phyloP scores from a whole-genome alignment of 2,329 filamentous ascomycete genomes.

The Diaporthe ilicicola region DNA sequence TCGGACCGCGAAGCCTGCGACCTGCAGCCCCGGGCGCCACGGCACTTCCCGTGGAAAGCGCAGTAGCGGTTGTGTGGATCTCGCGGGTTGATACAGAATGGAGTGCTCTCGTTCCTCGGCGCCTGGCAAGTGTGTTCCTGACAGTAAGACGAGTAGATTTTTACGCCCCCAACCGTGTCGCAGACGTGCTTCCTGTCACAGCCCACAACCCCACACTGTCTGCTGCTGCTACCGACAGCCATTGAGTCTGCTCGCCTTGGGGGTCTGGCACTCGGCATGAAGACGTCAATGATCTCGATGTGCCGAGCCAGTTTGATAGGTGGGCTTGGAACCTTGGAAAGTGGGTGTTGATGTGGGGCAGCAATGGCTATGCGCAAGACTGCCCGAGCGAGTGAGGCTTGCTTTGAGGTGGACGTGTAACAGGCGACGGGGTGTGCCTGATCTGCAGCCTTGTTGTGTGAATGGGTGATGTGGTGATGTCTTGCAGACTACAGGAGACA shows the following conservation, averaged over 20 bases:
- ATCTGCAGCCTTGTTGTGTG: constrained; percentile 17
- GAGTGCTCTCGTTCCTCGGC: constrained; percentile 21
- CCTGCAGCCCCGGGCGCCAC: constrained; percentile 5
- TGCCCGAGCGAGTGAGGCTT: constrained; percentile 9
- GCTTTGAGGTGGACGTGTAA: not conserved
- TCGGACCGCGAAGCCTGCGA: constrained; percentile 14
- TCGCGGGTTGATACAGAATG: constrained; percentile 32
- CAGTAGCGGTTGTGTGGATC: constrained; percentile 29
- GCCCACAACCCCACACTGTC: not conserved
- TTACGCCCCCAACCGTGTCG: not conserved
- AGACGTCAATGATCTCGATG: constrained; percentile 16
- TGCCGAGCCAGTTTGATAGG: not conserved
- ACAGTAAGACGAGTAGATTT: constrained; percentile 26
- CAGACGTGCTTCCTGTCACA: constrained; percentile 23
- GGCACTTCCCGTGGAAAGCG: constrained; percentile 30
- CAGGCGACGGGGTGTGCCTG: constrained; percentile 3
- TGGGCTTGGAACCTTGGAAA: not conserved
- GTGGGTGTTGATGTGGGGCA: not conserved
- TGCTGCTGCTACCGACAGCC: constrained; percentile 4
- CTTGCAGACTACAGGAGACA: constrained; percentile 22
- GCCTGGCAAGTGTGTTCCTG: constrained; percentile 31
- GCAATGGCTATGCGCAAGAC: not conserved
- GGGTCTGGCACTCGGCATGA: constrained; percentile 8
- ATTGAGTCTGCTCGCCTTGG: constrained; percentile 10
- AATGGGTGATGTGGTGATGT: constrained; percentile 6